phyloP scores from a whole-genome alignment of 2,329 filamentous ascomycete genomes.

The Penicillium sp. region DNA sequence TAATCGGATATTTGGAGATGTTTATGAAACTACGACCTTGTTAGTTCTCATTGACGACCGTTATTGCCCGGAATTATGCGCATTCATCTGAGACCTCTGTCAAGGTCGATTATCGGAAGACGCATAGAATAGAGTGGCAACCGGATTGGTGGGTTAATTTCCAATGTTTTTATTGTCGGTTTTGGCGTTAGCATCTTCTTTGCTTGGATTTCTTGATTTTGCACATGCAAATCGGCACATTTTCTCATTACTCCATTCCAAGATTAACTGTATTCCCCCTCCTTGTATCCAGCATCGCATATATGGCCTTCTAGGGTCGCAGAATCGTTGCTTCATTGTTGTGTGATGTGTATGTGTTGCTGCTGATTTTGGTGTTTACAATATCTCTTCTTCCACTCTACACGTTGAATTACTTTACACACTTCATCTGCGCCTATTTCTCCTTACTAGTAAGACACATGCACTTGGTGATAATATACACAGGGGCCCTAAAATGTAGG shows the following conservation, averaged over 20 bases:
- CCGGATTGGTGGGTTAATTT: neutral
- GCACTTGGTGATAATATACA: neutral
- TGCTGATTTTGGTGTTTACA: neutral
- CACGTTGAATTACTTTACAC: neutral
- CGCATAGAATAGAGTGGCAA: constrained; percentile 6
- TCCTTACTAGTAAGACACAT: neutral
- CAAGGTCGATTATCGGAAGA: constrained; percentile 1
- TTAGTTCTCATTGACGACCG: constrained; percentile 2
- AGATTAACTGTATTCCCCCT: constrained; percentile 5
- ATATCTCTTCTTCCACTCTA: neutral
- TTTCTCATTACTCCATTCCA: neutral
- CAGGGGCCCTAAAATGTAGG: neutral
- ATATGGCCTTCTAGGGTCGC: neutral
- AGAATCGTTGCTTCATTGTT: neutral
- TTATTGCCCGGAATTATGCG: neutral
- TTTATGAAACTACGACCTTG: constrained; percentile 10
- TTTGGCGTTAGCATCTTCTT: neutral
- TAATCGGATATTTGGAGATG: neutral
- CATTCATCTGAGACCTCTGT: neutral
- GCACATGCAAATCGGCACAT: neutral
- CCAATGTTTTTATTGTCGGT: neutral
- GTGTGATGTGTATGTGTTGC: neutral
- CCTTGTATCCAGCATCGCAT: constrained; percentile 4
- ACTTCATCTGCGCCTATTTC: neutral
- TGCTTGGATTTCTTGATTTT: neutral